Evolutionary conservation across 805 yeast species (phyloP), one percentile per base, ranked within the genome.

Genomic region (Cyberlindnera mycetangii): DNA sequence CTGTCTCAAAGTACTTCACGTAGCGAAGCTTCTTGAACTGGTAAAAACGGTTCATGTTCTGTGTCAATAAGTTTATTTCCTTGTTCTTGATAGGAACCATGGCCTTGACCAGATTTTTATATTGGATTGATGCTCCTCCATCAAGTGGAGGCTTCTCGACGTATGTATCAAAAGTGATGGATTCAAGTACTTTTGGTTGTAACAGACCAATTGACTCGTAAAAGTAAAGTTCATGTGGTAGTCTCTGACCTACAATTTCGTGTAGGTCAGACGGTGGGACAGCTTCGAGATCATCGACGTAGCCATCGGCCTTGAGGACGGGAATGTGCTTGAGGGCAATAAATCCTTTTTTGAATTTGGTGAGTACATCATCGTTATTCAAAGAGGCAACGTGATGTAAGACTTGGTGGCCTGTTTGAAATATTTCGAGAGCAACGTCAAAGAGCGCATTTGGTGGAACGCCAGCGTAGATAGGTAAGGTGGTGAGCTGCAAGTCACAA

Each of bases 181-280:
- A 78, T 50, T 83, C 85, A 33, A 84, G 72, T 19, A 87, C 62
- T 45, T 79, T 81, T 6, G 83, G 66, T 7, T 82, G 77, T 11
- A 85, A 67, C 19, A 90, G 60, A 1, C 97, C 98, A 46, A 85
- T 64, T 1, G 95, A 83, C 59, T 79, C 79, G 63, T 89, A 93
- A 60, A 83, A 89, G 57, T 79, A 83, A 33, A 85, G 72, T 65
- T 90, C 98, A 42, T 88, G 85, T 2, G 97, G 95, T 41, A 93
- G 70, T 59, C 90, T 78, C 62, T 85, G 88, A 9, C 95, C 89
- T 39, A 93, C 74, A 37, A 89, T 76, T 37, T 83, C 89, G 60
- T 87, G 93, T 11, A 87, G 69, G 62, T 89, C 95, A 49, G 79
- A 77, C 4, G 98, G 97, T 16, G 54, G 53, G 35, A 47, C 18